Evolutionary conservation across 768 basidiomycete genomes (phyloP).

Genomic region (Infundibulicybe gibba): DNA sequence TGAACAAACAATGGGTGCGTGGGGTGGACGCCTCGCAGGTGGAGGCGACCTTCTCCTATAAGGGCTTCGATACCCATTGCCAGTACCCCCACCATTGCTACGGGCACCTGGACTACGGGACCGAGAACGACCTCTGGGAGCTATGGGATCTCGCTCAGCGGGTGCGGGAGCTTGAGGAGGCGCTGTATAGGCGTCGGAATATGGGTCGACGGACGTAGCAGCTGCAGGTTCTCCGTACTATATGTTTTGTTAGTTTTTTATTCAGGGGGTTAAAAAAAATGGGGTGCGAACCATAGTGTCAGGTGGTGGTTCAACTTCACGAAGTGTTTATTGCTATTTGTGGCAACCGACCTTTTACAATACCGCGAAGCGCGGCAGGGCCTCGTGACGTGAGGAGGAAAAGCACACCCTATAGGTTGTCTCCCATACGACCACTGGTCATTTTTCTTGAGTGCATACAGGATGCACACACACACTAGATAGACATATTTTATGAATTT

Average conservation of each 20-base stretch:
- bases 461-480: no score
- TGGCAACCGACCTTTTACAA: conserved; percentile 12
- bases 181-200: conserved; percentile 78
- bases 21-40: conserved; percentile 58
- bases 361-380: conserved; percentile 10
- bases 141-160: conserved; percentile 51
- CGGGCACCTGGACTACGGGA: conserved; percentile 65
- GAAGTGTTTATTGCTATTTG: conserved; percentile 44
- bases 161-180: conserved; percentile 49
- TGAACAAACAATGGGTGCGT: conserved; percentile 70
- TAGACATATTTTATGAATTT: no score
- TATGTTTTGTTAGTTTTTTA: conserved; percentile 8
- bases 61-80: conserved; percentile 51
- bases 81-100: conserved; percentile 32
- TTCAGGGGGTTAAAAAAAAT: conserved; percentile 2
- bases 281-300: conserved; percentile 45
- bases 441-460: no score
- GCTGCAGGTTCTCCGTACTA: conserved; percentile 66
- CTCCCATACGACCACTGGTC: no score
- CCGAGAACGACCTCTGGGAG: conserved; percentile 67
- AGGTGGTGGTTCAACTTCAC: conserved; percentile 47
- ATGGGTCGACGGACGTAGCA: conserved; percentile 66
- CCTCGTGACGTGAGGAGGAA: not conserved
- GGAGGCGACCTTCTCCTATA: conserved; percentile 58
- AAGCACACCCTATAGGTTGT: not conserved